Base-by-base conservation (phyloP, 176 grass and related monocot genomes). In the Oryza meyeriana region DNA sequence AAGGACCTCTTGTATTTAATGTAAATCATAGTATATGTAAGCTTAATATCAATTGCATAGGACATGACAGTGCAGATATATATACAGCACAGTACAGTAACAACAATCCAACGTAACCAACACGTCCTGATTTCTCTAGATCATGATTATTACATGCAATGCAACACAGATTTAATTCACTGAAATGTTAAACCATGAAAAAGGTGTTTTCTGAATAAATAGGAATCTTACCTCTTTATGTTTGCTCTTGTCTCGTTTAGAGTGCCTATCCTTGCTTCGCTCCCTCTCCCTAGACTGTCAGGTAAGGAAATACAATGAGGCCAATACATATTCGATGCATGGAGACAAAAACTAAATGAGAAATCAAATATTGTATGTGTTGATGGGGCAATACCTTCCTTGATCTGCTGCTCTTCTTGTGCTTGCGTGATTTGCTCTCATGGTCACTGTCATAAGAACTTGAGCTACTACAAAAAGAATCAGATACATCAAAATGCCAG, bases 351-450 rank as follows among this genome's bases (percentile, higher is more conserved):
- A 64, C 20, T 38, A 34, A 52, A 61, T 16, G 72, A 71, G 8
- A 67, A 22, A 88, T 35, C 66, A 67, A 69, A 35, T 24, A 57
- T 42, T 42, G 61, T 13, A 75, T 61, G 11, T 14, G 27, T 31
- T n/a, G 16, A 41, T 58, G 66, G 52, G 27, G 12, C 12, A 33
- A 72, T 63, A 90, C 92, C 89, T 94, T 94, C 79, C 85, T 94
- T 25, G 92, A 85, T 79, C 73, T 87, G 42, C 90, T 90, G 42
- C 84, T 87, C 75, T 89, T 90, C 84, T 94, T 94, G 71, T 75
- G 86, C 84, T 89, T 94, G 18, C 74, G 82, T n/a, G 76, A 88
- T 73, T 78, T 72, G 61, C 79, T 80, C 58, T 92, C 87, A 3
- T 64, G 79, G 52, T 91, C 89, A 13, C 86, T 89, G 18, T 89